Conservation (phyloP, 495 filamentous ascomycete species). For the Letharia columbiana region DNA sequence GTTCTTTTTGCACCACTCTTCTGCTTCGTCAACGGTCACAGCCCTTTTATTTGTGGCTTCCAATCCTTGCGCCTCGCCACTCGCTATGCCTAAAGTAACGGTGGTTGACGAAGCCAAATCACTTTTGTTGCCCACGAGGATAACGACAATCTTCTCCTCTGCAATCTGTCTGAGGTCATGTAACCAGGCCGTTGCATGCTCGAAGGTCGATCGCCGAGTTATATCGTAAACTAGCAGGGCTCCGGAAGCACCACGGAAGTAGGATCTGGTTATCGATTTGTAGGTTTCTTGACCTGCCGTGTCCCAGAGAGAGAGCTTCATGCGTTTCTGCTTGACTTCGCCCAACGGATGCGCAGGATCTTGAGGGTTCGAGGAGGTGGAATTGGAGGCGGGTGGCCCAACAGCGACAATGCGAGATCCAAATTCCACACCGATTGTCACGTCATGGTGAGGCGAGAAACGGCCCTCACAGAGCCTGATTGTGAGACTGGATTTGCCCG, state of each 20-base stretch:
- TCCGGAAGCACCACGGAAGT: conserved; percentile 80
- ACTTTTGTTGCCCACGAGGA: conserved; percentile 89
- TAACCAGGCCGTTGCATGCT: conserved; percentile 80
- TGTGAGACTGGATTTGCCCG: conserved; percentile 79
- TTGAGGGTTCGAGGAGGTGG: conserved; percentile 32
- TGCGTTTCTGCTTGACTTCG: conserved; percentile 52
- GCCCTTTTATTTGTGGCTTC: conserved; percentile 58
- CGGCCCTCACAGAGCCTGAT: conserved; percentile 96
- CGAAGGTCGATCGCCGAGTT: conserved; percentile 73
- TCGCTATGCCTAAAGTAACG: conserved; percentile 2
- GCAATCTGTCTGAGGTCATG: conserved; percentile 87
- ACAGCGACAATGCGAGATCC: conserved; percentile 89
- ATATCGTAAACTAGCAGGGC: conserved; percentile 95
- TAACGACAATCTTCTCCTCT: conserved; percentile 85
- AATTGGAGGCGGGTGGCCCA: conserved; percentile 57
- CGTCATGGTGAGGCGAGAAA: conserved; percentile 86
- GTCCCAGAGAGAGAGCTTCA: conserved; percentile 79
- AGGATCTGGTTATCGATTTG: conserved; percentile 87
- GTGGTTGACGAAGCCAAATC: conserved; percentile 55
- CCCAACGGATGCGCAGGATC: background rate
- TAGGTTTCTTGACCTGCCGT: conserved; percentile 97
- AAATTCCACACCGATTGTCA: conserved; percentile 97
- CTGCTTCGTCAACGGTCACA: conserved; percentile 69
- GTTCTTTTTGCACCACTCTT: conserved; percentile 77
- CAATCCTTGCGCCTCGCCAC: conserved; percentile 6